phyloP scores from a whole-genome alignment of 75 land plant genomes.

The Sequoiadendron giganteum region DNA sequence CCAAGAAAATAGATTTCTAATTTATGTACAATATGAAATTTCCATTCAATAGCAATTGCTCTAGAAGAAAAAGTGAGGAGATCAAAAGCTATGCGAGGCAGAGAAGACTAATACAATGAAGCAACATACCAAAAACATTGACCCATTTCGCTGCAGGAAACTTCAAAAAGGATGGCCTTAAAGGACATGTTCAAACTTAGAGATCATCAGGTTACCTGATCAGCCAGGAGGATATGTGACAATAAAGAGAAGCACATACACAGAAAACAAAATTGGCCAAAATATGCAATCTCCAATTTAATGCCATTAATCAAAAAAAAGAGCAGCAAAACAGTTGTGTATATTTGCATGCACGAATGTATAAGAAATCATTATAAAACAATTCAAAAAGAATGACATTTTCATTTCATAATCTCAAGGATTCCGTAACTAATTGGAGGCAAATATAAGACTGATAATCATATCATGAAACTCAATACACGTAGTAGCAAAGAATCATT shows the following conservation, averaged over 20 bases:
- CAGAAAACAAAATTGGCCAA: not conserved
- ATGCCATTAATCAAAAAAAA: not conserved
- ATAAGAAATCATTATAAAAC: not conserved
- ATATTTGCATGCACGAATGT: not conserved
- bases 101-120: not conserved
- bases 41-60: not conserved
- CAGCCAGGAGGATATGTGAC: not conserved
- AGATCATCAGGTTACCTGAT: not conserved
- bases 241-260: not conserved
- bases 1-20: not conserved
- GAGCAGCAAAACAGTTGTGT: not conserved
- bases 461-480: not conserved
- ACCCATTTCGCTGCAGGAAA: not conserved
- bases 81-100: not conserved
- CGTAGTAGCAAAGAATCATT: not conserved
- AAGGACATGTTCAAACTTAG: not conserved
- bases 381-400: not conserved
- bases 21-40: not conserved
- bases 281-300: not conserved
- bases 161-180: not conserved
- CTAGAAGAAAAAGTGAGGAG: not conserved
- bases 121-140: not conserved
- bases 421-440: not conserved
- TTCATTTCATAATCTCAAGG: not conserved
- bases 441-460: not conserved